These are phyloP conservation scores for Microsporum ferrugineum DNA, from an alignment of 2,329 filamentous ascomycete species.

Conservation along the genomic window DNA sequence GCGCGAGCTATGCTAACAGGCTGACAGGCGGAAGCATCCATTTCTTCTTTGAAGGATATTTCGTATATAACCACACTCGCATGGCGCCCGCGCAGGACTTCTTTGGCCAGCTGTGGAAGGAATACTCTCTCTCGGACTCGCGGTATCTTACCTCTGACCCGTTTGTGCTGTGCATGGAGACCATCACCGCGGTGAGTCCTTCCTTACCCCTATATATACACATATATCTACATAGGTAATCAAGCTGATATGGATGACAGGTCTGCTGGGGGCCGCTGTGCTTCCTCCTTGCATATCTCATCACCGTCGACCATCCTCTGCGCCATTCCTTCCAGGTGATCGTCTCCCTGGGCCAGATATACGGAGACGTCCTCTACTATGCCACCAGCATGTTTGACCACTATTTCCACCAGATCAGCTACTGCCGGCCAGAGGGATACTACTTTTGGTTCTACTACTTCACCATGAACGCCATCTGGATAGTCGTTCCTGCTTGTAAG, in stretches of 20 bases:
- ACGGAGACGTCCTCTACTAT: conserved; percentile 54
- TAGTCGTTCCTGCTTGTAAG: conserved; percentile 48
- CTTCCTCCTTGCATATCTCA: conserved; percentile 45
- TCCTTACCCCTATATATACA: not conserved
- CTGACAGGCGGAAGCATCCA: conserved; percentile 47
- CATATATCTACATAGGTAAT: not conserved
- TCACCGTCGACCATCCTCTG: conserved; percentile 44
- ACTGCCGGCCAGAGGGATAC: conserved; percentile 50
- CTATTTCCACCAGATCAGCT: conserved; percentile 42
- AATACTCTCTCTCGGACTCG: conserved; percentile 78
- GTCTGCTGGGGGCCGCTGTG: conserved; percentile 52
- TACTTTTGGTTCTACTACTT: conserved; percentile 59
- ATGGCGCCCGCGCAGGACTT: conserved; percentile 59
- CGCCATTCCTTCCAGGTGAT: conserved; percentile 50
- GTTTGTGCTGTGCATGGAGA: conserved; percentile 81
- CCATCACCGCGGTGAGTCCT: conserved; percentile 58
- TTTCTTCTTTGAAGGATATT: conserved; percentile 77
- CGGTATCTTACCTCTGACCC: conserved; percentile 71
- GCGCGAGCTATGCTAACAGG: not conserved
- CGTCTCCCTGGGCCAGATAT: conserved; percentile 52
- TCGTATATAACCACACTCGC: conserved; percentile 54
- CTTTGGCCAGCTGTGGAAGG: conserved; percentile 83
- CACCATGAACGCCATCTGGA: conserved; percentile 56
- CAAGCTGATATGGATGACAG: conserved; percentile 23
- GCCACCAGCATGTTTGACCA: conserved; percentile 52